A percentile compares a stretch with the other conserved stretches of the same genome.
Evolutionary conservation across 257 asterid genomes (phyloP).

Genomic region (Solanum ossicruentum): DNA sequence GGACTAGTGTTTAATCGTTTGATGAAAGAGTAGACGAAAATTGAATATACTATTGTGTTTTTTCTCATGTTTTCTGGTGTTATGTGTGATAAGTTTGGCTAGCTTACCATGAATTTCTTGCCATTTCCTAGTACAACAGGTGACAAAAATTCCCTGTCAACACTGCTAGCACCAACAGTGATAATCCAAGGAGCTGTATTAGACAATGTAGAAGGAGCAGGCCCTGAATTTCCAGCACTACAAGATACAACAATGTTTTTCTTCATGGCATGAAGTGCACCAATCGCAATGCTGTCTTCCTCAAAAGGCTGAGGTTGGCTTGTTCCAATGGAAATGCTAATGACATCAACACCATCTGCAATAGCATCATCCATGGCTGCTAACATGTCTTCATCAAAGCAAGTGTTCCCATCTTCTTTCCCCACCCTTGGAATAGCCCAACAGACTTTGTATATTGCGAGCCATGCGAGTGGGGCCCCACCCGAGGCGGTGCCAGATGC

Average conservation of each 20-base stretch:
- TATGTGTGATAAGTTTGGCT: neutral
- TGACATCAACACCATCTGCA: constrained; percentile 69
- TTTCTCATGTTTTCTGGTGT: neutral
- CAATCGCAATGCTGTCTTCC: constrained; percentile 54
- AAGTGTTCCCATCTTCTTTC: constrained; percentile 54
- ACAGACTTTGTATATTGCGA: constrained; percentile 85
- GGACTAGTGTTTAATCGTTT: neutral
- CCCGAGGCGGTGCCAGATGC: constrained; percentile 80
- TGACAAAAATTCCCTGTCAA: constrained; percentile 48
- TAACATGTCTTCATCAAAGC: constrained; percentile 71
- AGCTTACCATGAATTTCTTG: constrained; percentile 25
- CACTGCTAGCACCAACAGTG: constrained; percentile 84
- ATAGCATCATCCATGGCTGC: constrained; percentile 91
- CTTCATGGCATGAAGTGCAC: constrained; percentile 68
- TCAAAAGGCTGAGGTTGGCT: constrained; percentile 19
- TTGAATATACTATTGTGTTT: neutral
- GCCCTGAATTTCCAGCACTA: constrained; percentile 86
- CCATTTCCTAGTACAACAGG: constrained; percentile 63
- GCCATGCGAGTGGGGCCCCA: constrained; percentile 69
- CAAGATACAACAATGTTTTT: constrained; percentile 57
- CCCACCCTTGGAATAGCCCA: constrained; percentile 60
- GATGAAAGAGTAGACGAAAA: neutral
- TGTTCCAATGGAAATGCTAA: constrained; percentile 70
- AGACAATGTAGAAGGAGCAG: constrained; percentile 36
- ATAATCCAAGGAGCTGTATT: constrained; percentile 91